Base-by-base conservation (phyloP, 495 filamentous ascomycete species). In the Neurospora cerealis region DNA sequence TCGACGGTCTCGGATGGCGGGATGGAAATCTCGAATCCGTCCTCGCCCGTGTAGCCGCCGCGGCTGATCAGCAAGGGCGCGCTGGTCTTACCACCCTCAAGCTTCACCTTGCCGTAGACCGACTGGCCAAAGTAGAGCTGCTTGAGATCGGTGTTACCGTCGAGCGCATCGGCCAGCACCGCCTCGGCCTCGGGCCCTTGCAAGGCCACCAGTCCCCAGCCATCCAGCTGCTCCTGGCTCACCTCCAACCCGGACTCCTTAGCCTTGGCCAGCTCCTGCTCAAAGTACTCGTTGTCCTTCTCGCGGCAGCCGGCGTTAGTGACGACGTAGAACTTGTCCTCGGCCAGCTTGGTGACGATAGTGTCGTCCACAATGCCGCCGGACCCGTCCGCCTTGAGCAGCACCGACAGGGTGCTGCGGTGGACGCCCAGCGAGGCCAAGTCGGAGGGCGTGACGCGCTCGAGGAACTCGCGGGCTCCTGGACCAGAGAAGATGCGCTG, bases 21-120 rank as follows among this genome's bases (percentile, higher is more conserved):
- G 74, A 97, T 91, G 40, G 92, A 94, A 78, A 99, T 94, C 85
- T 99, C 96, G 83, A 99, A 99, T 36, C 96, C 96, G 80, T 99
- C 96, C 84, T 99, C 96, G 72, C 96, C 96, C 0, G 96, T 99
- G 83, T 99, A 99, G 2, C 96, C 96, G 13, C 91, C 95, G 54
- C 96, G 88, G 75, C 92, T 94, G 76, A 97, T 89, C 24, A 96
- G 87, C 41, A 97, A 83, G 0, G 86, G 86, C n/a, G 83, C 78
- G 17, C 87, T 82, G 17, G 81, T 76, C 66, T 81, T 78, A 73
- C 83, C 83, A 34, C 46, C 42, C 8, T 46, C 71, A 37, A 84
- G 76, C 32, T 80, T 80, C 38, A 89, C 78, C 34, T 83, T 86
- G 28, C 92, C 81, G 74, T 84, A 82, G 21, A 90, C 81, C 73